Base-by-base conservation (phyloP, 2,329 filamentous ascomycete genomes). In the Pyrenophora teres region DNA sequence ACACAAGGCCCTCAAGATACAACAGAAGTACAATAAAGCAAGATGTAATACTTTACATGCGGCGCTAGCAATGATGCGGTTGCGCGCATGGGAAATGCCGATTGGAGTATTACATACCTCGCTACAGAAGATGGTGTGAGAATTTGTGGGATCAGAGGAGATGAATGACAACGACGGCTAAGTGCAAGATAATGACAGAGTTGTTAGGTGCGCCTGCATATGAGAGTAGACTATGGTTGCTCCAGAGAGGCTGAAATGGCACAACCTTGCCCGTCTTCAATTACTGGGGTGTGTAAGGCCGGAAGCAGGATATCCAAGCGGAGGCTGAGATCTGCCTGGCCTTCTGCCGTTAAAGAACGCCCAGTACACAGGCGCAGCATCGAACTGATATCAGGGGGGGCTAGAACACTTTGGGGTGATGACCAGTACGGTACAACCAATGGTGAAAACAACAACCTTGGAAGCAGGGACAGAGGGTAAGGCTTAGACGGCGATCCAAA, bases 141-240 rank as follows among this genome's bases (percentile, higher is more conserved):
- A 55, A 59, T 57, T 63, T 57, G 58, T 57, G 35, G 50, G 50
- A 54, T 36, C 43, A 52, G 46, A 55, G 52, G 42, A 51, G 25
- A 36, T 25, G 25, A 36, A 21, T 45, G 52, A 60, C 54, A 61
- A 63, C 57, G 59, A 49, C 48, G 58, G 27, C 57, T 60, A 61
- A 60, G 59, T 70, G 71, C 70, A 69, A 61, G 53, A 54, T 48
- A 51, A 57, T 49, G 54, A 54, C 44, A 40, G 54, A 49, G 47
- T 55, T 60, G 53, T 42, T 51, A 40, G 56, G 52, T 30, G 47
- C 51, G 49, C 54, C 52, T 59, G 59, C 60, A 65, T 60, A 60
- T 59, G 48, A 56, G 43, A 52, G 57, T 51, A 61, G 53, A 50
- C 54, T 59, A 46, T 45, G 31, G 53, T 60, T 65, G 59, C 57